Percentiles rank a stretch among this genome's conserved stretches.
phyloP scores from a whole-genome alignment of 192 early-diverging fungal genomes.

The Diversispora eburnea region DNA sequence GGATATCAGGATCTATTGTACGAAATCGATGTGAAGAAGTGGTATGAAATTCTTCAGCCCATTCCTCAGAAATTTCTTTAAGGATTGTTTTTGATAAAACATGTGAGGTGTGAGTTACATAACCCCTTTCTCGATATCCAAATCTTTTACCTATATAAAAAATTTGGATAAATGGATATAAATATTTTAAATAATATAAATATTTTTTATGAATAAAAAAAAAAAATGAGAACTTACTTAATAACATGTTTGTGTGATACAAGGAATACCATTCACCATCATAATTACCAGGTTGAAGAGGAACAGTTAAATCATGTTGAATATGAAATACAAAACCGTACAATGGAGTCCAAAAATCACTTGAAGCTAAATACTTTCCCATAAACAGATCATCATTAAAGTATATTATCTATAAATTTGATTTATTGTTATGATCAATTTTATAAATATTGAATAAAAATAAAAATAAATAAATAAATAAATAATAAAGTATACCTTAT shows the following conservation, averaged over 20 bases:
- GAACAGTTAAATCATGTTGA: constrained; percentile 29
- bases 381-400: constrained; percentile 44
- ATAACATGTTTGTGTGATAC: constrained; percentile 33
- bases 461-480: background rate
- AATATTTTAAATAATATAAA: no score
- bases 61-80: constrained; percentile 33
- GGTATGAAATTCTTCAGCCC: constrained; percentile 31
- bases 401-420: constrained; percentile 34
- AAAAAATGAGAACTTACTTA: no score
- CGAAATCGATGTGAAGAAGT: constrained; percentile 42
- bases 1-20: constrained; percentile 32
- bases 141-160: constrained; percentile 22
- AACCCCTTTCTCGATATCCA: constrained; percentile 31
- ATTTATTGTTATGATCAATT: background rate
- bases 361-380: background rate
- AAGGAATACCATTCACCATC: constrained; percentile 38
- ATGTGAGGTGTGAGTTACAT: constrained; percentile 38
- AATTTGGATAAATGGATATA: no score
- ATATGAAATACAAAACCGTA: constrained; percentile 41
- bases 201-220: no score
- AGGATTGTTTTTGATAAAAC: constrained; percentile 33
- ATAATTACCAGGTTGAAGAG: background rate
- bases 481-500: constrained; percentile 34
- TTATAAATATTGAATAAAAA: background rate
- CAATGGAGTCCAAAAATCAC: constrained; percentile 39